These are phyloP conservation scores for Termitomyces sp. DNA, from an alignment of 768 basidiomycete genomes.

Conservation along the genomic window DNA sequence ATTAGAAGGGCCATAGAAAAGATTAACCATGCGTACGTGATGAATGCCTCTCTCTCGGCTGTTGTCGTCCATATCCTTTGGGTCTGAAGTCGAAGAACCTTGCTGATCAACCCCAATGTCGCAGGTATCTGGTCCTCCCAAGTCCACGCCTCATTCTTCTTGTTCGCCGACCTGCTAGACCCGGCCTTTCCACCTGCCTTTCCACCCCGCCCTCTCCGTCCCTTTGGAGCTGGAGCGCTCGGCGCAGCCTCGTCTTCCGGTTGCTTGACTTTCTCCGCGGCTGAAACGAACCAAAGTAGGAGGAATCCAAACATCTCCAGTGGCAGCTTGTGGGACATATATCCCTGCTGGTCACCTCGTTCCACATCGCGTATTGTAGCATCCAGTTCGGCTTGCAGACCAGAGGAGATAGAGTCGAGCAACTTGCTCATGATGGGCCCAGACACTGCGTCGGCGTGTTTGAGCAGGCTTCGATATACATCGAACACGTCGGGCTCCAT, in stretches of 20 bases:
- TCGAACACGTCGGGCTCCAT: constrained; percentile 70
- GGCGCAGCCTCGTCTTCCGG: constrained; percentile 37
- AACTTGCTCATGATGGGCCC: constrained; percentile 76
- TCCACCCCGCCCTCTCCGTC: constrained; percentile 57
- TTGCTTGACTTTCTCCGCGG: constrained; percentile 73
- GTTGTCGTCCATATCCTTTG: constrained; percentile 90
- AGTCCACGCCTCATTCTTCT: constrained; percentile 56
- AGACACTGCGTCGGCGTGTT: constrained; percentile 61
- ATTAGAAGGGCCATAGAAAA: neutral
- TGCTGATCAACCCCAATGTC: constrained; percentile 67
- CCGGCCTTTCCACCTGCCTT: constrained; percentile 38
- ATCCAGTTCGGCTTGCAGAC: constrained; percentile 70
- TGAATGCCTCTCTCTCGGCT: constrained; percentile 80
- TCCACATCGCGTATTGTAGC: constrained; percentile 66
- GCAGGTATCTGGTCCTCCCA: constrained; percentile 78
- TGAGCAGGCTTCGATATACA: constrained; percentile 78
- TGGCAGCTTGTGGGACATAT: constrained; percentile 61
- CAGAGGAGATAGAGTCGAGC: constrained; percentile 82
- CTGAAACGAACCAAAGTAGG: constrained; percentile 84
- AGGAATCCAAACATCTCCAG: constrained; percentile 93
- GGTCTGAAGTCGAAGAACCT: constrained; percentile 60
- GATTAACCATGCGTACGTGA: constrained; percentile 53
- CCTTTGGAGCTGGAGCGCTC: constrained; percentile 38
- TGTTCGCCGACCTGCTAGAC: constrained; percentile 35
- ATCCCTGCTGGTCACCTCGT: constrained; percentile 59